Conservation (phyloP, 2,329 filamentous ascomycete species). For the Microdochium nivale region DNA sequence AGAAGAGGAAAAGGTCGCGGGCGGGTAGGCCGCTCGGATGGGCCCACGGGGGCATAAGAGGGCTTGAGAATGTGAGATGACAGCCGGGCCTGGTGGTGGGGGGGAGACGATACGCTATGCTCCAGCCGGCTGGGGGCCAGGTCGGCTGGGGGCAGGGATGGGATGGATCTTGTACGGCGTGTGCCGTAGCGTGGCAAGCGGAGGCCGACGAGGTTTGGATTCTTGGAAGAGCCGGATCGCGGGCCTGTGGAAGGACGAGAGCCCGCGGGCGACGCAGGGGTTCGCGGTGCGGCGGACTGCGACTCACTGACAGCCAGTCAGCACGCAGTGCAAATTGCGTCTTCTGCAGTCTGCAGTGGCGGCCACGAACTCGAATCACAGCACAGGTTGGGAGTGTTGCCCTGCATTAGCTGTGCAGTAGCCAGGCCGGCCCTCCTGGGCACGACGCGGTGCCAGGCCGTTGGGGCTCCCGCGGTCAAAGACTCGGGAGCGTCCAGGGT, state of each 20-base stretch:
- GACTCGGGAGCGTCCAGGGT: neutral
- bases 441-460: neutral
- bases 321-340: neutral
- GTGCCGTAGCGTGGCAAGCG: neutral
- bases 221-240: neutral
- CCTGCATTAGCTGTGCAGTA: neutral
- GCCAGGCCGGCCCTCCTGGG: neutral
- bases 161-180: no score
- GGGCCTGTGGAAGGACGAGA: neutral
- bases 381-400: neutral
- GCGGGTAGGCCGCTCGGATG: neutral
- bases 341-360: neutral
- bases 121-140: no score
- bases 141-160: no score
- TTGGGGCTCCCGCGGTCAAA: neutral
- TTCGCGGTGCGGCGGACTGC: no score
- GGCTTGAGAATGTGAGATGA: neutral
- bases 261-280: neutral
- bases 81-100: no score
- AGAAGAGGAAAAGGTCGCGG: neutral
- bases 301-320: no score
- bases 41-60: neutral
- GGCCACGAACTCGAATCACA: neutral
- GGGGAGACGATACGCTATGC: no score
- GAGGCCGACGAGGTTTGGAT: neutral